These are phyloP conservation scores for Ceratocystis huliohia DNA, from an alignment of 2,329 filamentous ascomycete genomes.

Conservation along the genomic window DNA sequence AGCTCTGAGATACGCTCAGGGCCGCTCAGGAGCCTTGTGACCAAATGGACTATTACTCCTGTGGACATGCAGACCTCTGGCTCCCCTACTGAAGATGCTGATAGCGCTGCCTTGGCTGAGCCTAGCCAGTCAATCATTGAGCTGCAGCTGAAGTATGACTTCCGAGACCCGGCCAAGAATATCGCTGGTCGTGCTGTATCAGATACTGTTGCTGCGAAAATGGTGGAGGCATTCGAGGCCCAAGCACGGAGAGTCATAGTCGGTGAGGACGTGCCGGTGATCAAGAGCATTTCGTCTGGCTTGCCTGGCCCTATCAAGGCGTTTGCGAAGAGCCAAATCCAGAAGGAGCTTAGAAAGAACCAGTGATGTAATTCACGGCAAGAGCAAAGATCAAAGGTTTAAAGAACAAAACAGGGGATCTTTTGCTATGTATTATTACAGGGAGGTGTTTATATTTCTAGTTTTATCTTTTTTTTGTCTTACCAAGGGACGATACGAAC, in stretches of 20 bases:
- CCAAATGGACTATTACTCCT: conserved; percentile 52
- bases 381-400: neutral
- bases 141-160: conserved; percentile 67
- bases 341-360: conserved; percentile 23
- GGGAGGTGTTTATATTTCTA: neutral
- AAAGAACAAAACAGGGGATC: neutral
- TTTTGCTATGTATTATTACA: neutral
- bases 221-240: conserved; percentile 89
- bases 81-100: conserved; percentile 27
- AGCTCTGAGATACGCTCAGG: conserved; percentile 27
- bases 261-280: conserved; percentile 21
- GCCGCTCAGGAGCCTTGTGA: conserved; percentile 56
- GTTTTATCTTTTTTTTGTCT: neutral
- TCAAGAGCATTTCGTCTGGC: neutral
- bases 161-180: conserved; percentile 78
- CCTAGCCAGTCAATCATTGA: conserved; percentile 51
- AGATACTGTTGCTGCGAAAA: conserved; percentile 69
- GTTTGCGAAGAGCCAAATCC: conserved; percentile 20
- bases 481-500: neutral
- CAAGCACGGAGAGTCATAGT: conserved; percentile 50
- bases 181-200: conserved; percentile 70
- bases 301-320: conserved; percentile 20
- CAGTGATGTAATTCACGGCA: neutral
- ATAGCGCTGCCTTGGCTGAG: conserved; percentile 23
- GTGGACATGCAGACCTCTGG: conserved; percentile 27